phyloP scores from a whole-genome alignment of 805 yeast genomes.

The Candida pseudoglaebosa region DNA sequence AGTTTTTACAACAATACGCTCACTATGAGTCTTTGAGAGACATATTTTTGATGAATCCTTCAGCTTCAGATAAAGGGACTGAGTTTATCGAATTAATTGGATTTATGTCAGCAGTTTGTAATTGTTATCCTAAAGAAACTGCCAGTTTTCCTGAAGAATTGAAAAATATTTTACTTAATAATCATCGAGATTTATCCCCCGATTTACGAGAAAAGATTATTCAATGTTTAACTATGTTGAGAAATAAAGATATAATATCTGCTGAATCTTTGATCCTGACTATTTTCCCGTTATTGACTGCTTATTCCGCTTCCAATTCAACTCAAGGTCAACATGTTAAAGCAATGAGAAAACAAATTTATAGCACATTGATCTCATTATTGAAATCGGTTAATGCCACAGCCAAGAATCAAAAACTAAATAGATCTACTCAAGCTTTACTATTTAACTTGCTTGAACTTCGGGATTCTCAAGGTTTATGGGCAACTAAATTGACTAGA shows the following conservation, averaged over 20 bases:
- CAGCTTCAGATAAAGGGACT: conserved; percentile 49
- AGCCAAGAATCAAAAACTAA: conserved; percentile 84
- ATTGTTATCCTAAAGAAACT: conserved; percentile 87
- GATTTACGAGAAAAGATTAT: conserved; percentile 88
- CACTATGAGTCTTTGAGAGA: conserved; percentile 91
- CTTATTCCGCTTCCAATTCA: conserved; percentile 50
- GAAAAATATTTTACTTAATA: conserved; percentile 59
- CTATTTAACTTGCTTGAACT: conserved; percentile 83
- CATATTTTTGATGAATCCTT: conserved; percentile 71
- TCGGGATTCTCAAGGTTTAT: conserved; percentile 73
- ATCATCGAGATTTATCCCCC: conserved; percentile 79
- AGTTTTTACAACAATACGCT: conserved; percentile 85
- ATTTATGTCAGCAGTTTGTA: conserved; percentile 87
- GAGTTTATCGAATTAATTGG: conserved; percentile 82
- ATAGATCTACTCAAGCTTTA: conserved; percentile 86
- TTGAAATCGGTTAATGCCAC: conserved; percentile 82
- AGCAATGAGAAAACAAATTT: conserved; percentile 76
- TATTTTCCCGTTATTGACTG: conserved; percentile 76
- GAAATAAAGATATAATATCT: conserved; percentile 76
- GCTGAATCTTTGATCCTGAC: conserved; percentile 83
- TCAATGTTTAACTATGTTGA: conserved; percentile 81
- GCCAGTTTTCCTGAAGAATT: conserved; percentile 79
- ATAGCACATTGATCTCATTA: conserved; percentile 70
- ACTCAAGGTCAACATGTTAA: conserved; percentile 67
- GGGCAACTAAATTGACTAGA: conserved; percentile 95